Percentiles rank a stretch among this genome's conserved stretches.
phyloP scores from a whole-genome alignment of 805 yeast species.

The Naumovozyma castellii region DNA sequence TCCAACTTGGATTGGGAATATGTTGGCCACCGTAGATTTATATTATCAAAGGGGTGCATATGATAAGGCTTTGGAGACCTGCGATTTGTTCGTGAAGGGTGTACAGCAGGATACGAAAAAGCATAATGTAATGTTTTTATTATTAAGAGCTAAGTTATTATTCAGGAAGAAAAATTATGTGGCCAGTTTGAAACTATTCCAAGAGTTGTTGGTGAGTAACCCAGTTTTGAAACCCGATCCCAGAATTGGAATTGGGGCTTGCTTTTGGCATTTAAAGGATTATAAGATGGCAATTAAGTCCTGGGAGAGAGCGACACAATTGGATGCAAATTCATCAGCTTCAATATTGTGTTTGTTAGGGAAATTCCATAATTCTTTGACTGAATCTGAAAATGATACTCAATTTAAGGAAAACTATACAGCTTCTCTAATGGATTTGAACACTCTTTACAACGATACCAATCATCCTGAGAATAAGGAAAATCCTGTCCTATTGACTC shows the following conservation, averaged over 20 bases:
- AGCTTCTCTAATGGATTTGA: slow-evolving; percentile 42
- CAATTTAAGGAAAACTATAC: slow-evolving; percentile 54
- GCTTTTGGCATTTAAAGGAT: slow-evolving; percentile 84
- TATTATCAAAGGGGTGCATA: slow-evolving; percentile 48
- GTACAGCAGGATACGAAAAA: slow-evolving; percentile 27
- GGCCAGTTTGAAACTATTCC: slow-evolving; percentile 72
- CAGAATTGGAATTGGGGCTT: slow-evolving; percentile 86
- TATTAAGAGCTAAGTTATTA: slow-evolving; percentile 77
- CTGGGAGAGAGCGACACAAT: slow-evolving; percentile 70
- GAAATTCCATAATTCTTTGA: slow-evolving; percentile 52
- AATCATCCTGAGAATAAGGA: slow-evolving; percentile 33
- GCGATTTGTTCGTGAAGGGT: slow-evolving; percentile 47
- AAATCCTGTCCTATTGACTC: slow-evolving; percentile 54
- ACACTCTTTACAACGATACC: slow-evolving; percentile 30
- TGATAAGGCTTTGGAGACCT: slow-evolving; percentile 61
- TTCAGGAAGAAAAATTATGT: slow-evolving; percentile 64
- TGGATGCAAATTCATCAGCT: slow-evolving; percentile 57
- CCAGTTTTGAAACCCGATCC: slow-evolving; percentile 85
- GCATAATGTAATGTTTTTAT: slow-evolving; percentile 61
- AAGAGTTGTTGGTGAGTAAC: slow-evolving; percentile 64
- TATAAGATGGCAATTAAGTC: slow-evolving; percentile 65
- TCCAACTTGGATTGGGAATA: slow-evolving; percentile 38
- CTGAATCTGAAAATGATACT: slow-evolving; percentile 38
- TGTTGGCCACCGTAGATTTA: slow-evolving; percentile 62
- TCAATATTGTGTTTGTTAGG: slow-evolving; percentile 58